These are phyloP conservation scores for Glycyrrhiza uralensis DNA, from an alignment of 306 rosid genomes.

Conservation along the genomic window DNA sequence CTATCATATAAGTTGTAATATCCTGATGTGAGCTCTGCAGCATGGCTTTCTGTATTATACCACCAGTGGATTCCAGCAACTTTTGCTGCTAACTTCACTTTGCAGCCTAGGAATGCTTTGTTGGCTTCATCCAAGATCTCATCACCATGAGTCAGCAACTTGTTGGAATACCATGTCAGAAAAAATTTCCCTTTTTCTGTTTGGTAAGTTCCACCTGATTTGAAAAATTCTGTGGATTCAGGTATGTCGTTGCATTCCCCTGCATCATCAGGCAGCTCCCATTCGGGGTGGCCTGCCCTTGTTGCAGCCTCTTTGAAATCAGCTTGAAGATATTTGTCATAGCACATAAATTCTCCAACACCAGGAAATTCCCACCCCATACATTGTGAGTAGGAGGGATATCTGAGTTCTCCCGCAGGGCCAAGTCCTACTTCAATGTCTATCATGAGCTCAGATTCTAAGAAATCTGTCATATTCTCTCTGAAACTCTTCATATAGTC, in stretches of 20 bases:
- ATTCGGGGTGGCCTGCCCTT: conserved; percentile 72
- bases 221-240: conserved; percentile 67
- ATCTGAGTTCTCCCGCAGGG: conserved; percentile 91
- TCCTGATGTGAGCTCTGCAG: conserved; percentile 90
- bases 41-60: conserved; percentile 71
- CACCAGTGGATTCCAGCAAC: conserved; percentile 98
- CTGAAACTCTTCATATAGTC: conserved; percentile 85
- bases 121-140: conserved; percentile 79
- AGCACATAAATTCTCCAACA: conserved; percentile 97
- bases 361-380: conserved; percentile 89
- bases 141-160: conserved; percentile 69
- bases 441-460: conserved; percentile 64
- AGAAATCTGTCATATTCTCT: conserved; percentile 65
- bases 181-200: conserved; percentile 66
- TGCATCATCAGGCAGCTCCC: conserved; percentile 80
- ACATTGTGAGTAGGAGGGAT: conserved; percentile 61
- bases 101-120: conserved; percentile 58
- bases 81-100: conserved; percentile 75
- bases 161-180: conserved; percentile 76
- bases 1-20: conserved; percentile 72
- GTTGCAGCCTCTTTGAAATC: conserved; percentile 68
- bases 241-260: conserved; percentile 69
- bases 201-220: conserved; percentile 60
- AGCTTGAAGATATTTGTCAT: conserved; percentile 72
- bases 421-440: conserved; percentile 96